Evolutionary conservation across 1,139 yeast species (phyloP).

Genomic region (Sugiyamaella novakii): DNA sequence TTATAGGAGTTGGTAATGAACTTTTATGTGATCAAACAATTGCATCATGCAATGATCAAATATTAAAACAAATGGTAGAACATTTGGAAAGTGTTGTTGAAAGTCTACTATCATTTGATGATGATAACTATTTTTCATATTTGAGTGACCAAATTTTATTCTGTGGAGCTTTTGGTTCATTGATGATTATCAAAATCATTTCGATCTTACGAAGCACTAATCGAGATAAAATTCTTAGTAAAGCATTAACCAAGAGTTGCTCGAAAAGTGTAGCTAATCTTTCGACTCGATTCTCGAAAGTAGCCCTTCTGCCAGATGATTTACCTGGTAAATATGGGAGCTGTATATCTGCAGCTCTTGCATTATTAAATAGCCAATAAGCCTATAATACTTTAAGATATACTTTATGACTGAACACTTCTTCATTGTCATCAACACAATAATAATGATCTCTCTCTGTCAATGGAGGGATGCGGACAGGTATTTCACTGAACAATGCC

Average conservation of each 20-base stretch:
- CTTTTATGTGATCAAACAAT: slow-evolving; percentile 23
- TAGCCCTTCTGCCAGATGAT: slow-evolving; percentile 31
- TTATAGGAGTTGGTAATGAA: slow-evolving; percentile 18
- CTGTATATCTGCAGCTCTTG: slow-evolving; percentile 26
- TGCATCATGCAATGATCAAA: slow-evolving; percentile 27
- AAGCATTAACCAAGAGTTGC: slow-evolving; percentile 19
- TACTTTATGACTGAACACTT: slow-evolving; percentile 38
- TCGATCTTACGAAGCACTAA: slow-evolving; percentile 21
- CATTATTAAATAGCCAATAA: background rate
- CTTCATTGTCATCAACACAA: slow-evolving; percentile 41
- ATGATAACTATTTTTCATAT: slow-evolving; percentile 66
- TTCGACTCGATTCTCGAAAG: slow-evolving; percentile 29
- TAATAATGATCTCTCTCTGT: slow-evolving; percentile 41
- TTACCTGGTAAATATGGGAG: slow-evolving; percentile 32
- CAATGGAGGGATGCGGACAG: slow-evolving; percentile 41
- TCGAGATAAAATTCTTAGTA: slow-evolving; percentile 21
- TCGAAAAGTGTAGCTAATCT: slow-evolving; percentile 23
- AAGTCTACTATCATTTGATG: slow-evolving; percentile 48
- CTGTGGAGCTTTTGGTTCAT: slow-evolving; percentile 54
- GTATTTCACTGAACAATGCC: slow-evolving; percentile 42
- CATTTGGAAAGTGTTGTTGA: slow-evolving; percentile 52
- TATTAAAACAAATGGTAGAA: slow-evolving; percentile 33
- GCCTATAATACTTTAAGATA: slow-evolving; percentile 24
- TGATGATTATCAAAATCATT: slow-evolving; percentile 47
- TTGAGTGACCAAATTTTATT: slow-evolving; percentile 69